Evolutionary conservation across 768 basidiomycete genomes (phyloP).

Genomic region (Trametes elegans): DNA sequence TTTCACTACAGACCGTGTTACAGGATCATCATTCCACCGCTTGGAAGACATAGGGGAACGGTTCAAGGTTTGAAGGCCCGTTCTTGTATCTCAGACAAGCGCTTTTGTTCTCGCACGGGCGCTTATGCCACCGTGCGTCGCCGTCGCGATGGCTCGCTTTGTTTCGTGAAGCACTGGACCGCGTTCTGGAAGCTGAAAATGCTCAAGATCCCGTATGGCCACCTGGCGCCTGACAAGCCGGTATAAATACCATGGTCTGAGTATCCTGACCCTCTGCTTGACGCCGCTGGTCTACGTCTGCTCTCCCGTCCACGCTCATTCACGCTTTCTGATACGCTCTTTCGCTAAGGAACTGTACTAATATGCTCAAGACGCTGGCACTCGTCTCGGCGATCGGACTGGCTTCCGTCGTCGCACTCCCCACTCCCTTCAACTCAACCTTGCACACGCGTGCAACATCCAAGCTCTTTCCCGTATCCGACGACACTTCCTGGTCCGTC

Average conservation of each 20-base stretch:
- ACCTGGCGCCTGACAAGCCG: not conserved
- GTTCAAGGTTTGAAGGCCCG: too few species aligned
- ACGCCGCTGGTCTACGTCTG: conserved; percentile 17
- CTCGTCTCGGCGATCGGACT: conserved; percentile 15
- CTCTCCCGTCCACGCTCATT: not conserved
- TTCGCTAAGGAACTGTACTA: not conserved
- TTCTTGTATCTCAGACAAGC: too few species aligned
- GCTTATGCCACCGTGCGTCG: too few species aligned
- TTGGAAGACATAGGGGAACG: too few species aligned
- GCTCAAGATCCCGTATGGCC: not conserved
- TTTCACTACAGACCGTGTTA: too few species aligned
- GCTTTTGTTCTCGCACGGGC: not conserved
- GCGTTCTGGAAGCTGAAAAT: too few species aligned
- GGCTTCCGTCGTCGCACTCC: conserved; percentile 12
- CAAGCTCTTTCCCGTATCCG: conserved; percentile 25
- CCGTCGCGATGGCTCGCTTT: too few species aligned
- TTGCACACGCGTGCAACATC: conserved; percentile 1
- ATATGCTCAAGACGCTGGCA: conserved; percentile 2
- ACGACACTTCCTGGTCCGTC: conserved; percentile 28
- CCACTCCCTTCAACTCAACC: not conserved
- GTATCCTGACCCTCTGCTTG: conserved; percentile 3
- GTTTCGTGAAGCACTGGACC: too few species aligned
- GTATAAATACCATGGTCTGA: conserved; percentile 1
- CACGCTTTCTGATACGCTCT: not conserved
- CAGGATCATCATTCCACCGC: too few species aligned